Evolutionary conservation across 2,329 filamentous ascomycete genomes (phyloP).

Genomic region (Aspergillus uvarum): DNA sequence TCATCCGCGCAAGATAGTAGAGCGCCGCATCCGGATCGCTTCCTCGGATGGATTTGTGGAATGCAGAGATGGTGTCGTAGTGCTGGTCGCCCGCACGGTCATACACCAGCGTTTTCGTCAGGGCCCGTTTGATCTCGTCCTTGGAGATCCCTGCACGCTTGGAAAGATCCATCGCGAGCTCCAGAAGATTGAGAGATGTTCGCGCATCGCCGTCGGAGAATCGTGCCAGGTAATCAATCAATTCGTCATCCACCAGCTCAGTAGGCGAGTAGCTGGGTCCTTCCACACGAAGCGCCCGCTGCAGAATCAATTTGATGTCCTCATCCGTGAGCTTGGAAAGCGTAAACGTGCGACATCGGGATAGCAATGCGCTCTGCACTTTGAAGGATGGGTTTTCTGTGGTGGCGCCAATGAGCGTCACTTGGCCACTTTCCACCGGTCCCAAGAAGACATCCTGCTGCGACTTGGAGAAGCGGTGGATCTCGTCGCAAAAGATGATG

Average conservation of each 20-base stretch:
- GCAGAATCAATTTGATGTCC: slow-evolving; percentile 71
- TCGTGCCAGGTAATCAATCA: slow-evolving; percentile 76
- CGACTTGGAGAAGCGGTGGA: slow-evolving; percentile 84
- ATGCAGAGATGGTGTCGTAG: slow-evolving; percentile 95
- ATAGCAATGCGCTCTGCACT: slow-evolving; percentile 81
- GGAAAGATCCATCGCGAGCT: slow-evolving; percentile 79
- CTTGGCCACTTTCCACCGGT: slow-evolving; percentile 84
- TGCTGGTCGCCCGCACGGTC: slow-evolving; percentile 94
- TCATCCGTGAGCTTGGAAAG: slow-evolving; percentile 71
- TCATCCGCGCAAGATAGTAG: slow-evolving; percentile 94
- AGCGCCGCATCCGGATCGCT: slow-evolving; percentile 82
- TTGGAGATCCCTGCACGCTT: slow-evolving; percentile 65
- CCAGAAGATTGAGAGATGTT: slow-evolving; percentile 87
- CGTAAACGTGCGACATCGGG: slow-evolving; percentile 87
- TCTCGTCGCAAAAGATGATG: slow-evolving; percentile 97
- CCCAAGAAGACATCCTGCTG: slow-evolving; percentile 95
- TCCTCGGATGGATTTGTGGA: slow-evolving; percentile 93
- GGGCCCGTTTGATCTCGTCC: slow-evolving; percentile 72
- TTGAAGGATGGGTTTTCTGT: slow-evolving; percentile 98
- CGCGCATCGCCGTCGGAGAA: slow-evolving; percentile 93
- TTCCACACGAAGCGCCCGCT: slow-evolving; percentile 70
- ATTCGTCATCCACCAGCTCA: slow-evolving; percentile 68
- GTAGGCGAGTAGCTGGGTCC: slow-evolving; percentile 50
- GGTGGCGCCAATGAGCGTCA: slow-evolving; percentile 91
- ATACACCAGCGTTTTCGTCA: slow-evolving; percentile 93